Evolutionary conservation across 805 yeast species (phyloP).

Genomic region (Cyberlindnera saturnus): DNA sequence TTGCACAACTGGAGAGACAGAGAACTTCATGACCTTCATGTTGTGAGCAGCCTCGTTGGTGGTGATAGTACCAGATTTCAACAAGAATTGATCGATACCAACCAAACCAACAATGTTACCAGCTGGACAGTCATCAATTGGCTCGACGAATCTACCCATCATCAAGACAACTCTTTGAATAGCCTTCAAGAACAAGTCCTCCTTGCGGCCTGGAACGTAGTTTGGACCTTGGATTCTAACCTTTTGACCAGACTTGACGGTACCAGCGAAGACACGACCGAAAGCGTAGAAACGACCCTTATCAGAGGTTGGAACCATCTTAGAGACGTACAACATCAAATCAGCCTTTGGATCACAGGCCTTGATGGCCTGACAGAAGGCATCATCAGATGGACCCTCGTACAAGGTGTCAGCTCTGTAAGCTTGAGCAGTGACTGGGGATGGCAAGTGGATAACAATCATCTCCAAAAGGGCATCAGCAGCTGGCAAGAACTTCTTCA

Average conservation of each 20-base stretch:
- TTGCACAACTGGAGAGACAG: slow-evolving; percentile 99
- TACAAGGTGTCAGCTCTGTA: slow-evolving; percentile 99
- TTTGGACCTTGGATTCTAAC: slow-evolving; percentile 99
- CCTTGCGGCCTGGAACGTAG: slow-evolving; percentile 98
- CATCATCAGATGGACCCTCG: slow-evolving; percentile 98
- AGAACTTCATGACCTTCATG: slow-evolving; percentile 99
- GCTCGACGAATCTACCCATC: slow-evolving; percentile 99
- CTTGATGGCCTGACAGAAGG: slow-evolving; percentile 85
- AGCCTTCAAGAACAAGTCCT: slow-evolving; percentile 93
- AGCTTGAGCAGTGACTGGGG: slow-evolving; percentile 98
- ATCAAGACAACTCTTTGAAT: slow-evolving; percentile 98
- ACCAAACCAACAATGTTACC: slow-evolving; percentile 99
- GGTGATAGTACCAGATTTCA: slow-evolving; percentile 98
- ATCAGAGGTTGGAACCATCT: slow-evolving; percentile 99
- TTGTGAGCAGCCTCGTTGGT: slow-evolving; percentile 96
- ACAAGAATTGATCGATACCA: slow-evolving; percentile 99
- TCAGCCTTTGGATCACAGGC: slow-evolving; percentile 98
- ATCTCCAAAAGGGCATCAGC: slow-evolving; percentile 99
- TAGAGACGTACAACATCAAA: slow-evolving; percentile 98
- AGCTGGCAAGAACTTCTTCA: slow-evolving; percentile 99
- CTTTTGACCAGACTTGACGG: slow-evolving; percentile 97
- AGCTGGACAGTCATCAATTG: slow-evolving; percentile 99
- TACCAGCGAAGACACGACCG: slow-evolving; percentile 99
- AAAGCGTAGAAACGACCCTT: slow-evolving; percentile 99
- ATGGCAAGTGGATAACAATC: slow-evolving; percentile 97